phyloP scores from a whole-genome alignment of 2,329 filamentous ascomycete genomes.

The Trichoderma simmonsii region DNA sequence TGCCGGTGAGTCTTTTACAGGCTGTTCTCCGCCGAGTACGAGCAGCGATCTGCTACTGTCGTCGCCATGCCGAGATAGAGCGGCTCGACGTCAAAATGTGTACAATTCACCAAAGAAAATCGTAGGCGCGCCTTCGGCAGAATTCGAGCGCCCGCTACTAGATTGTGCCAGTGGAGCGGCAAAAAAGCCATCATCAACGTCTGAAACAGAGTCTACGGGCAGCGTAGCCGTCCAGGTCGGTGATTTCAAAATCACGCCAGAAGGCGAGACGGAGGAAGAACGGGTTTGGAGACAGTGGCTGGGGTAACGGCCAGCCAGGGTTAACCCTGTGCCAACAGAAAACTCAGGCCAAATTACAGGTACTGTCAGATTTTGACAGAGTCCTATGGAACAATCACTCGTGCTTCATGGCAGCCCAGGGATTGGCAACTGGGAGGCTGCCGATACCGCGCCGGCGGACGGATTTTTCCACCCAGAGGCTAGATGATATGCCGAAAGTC shows the following conservation, averaged over 20 bases:
- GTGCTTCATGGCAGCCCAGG: background rate
- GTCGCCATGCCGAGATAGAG: background rate
- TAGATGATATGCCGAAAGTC: background rate
- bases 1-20: background rate
- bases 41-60: background rate
- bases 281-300: conserved; percentile 1
- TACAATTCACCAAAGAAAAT: background rate
- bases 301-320: background rate
- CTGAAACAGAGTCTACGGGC: background rate
- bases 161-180: background rate
- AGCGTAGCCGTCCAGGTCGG: background rate
- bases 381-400: background rate
- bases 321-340: background rate
- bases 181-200: background rate
- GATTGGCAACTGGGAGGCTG: background rate
- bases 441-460: background rate
- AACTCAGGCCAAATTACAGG: background rate
- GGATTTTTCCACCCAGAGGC: background rate
- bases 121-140: background rate
- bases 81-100: background rate
- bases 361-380: background rate
- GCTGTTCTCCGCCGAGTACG: background rate
- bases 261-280: background rate
- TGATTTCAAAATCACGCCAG: background rate
- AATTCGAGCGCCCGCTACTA: background rate